Evolutionary conservation across 1,284 basidiomycete genomes (phyloP), one percentile per base, ranked within the genome.

Genomic region (Trametes versicolor): DNA sequence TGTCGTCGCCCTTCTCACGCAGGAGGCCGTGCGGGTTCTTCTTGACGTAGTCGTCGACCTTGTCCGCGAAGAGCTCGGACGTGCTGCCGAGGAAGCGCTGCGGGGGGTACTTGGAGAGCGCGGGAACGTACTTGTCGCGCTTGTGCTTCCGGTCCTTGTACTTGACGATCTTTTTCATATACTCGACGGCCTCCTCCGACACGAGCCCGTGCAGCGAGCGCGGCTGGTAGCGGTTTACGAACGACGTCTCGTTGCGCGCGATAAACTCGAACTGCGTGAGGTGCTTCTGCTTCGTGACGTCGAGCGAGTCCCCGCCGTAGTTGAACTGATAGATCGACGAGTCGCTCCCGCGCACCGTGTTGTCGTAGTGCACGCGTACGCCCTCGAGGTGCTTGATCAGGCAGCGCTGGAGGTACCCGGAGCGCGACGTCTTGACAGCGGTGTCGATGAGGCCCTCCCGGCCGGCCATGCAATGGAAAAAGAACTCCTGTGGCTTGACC

Each of bases 391-490:
- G 98, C 81, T 99, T 99, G 85, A 99, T 98, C 71, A 99, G 83
- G 82, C 98, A 99, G 63, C 98, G 90, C 77, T 99, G 98, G 51
- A 99, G 87, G 78, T 99, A 99, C 25, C 98, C 98, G 12, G 98
- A 99, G 69, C 98, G 95, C 70, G 94, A 95, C 6, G 98, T 99
- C 82, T 99, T 99, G 79, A 99, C 98, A 55, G 98, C 98, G 12
- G 98, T 99, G 77, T 99, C 98, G 75, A 99, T 99, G 37, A 99
- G 87, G 78, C 98, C 98, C 82, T 99, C 98, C 73, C 98, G 91
- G 60, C 98, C 98, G 65, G 98, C 97, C 98, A 99, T 99, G 79
- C 98, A 99, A 82, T 99, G 98, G 87, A 99, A 99, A 83, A 98
- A 99, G 82, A 98, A 99, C 79, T 99, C 98, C 77, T 99, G 98